Conservation (phyloP, 805 yeast genomes). For the Saccharomycopsis javanensis region DNA sequence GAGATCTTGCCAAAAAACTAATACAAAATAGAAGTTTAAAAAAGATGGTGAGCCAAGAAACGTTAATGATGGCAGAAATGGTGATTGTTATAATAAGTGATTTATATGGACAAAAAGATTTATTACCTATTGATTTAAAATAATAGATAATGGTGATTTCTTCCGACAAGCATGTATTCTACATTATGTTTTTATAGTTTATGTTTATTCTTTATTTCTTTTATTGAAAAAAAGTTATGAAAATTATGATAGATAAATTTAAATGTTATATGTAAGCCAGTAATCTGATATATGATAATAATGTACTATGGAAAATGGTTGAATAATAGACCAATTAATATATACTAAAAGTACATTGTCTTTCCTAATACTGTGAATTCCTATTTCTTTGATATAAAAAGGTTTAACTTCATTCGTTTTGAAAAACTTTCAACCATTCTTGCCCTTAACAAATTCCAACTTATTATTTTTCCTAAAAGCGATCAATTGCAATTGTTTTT, state of each 20-base stretch:
- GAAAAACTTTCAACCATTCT: no score
- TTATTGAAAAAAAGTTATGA: not conserved
- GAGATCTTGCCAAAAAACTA: constrained; percentile 11
- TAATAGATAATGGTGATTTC: not conserved
- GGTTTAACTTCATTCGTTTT: no score
- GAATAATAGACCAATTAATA: not conserved
- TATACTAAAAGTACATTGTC: not conserved
- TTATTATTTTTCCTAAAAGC: no score
- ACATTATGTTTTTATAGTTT: no score
- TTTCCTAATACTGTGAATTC: not conserved
- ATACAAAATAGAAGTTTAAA: not conserved
- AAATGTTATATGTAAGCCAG: not conserved
- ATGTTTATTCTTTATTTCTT: not conserved
- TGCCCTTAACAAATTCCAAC: no score
- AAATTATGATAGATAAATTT: not conserved
- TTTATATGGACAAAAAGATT: constrained; percentile 18
- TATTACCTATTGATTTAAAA: not conserved
- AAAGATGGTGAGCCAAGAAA: not conserved
- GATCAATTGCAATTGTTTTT: no score
- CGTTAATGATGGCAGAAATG: constrained; percentile 7
- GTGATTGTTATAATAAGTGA: constrained; percentile 11
- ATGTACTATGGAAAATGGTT: not conserved
- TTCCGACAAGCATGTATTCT: no score
- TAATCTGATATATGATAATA: not conserved
- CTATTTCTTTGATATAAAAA: not conserved